Base-by-base conservation (phyloP, 352 stramenopile genomes). In the Pelagophyceae sp. region DNA sequence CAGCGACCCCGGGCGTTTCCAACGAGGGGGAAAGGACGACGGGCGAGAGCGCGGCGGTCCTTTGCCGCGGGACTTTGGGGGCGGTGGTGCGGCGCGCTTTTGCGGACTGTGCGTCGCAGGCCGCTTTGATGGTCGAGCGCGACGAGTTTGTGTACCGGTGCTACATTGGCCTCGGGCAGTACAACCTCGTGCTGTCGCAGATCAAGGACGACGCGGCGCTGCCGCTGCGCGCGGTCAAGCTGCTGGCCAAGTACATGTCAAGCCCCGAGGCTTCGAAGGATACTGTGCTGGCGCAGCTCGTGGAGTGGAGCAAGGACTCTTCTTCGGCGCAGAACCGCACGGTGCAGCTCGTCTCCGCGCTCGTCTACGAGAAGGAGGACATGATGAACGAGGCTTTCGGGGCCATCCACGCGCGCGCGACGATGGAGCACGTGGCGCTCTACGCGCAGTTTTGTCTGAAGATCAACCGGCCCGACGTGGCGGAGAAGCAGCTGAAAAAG, bases 401-500 rank as follows among this genome's bases (percentile, higher is more conserved):
- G 75, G 93, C 90, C 72, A 87, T 98, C 54, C 91, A 92, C 33
- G 86, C 90, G 51, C 92, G 92, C 32, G 85, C 88, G 0, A 95
- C 90, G 37, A 92, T 98, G 80, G 94, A 98, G 85, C 93, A 98
- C 78, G 89, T 93, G 79, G 84, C 83, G 29, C 80, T 91, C 75
- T 80, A 81, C 72, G 76, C 90, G 35, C 86, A 93, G 80, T 89
- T 94, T 76, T 93, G 90, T 78, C 83, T 98, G 70, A 89, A 95
- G 80, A 95, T 99, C 80, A 92, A 98, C 82, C 90, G 95, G 17
- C 40, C 93, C 5, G 95, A 99, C 83, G 83, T 98, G 51, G 94
- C 93, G 1, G 78, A 89, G 60, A 89, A 95, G 80, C 85, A 91
- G 60, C 85, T 98, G 40, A 80, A 88, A 54, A 83, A 95, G 74